Evolutionary conservation across 108 stramenopile genomes (phyloP), one percentile per base, ranked within the genome.

Genomic region (Cyclotella atomus): DNA sequence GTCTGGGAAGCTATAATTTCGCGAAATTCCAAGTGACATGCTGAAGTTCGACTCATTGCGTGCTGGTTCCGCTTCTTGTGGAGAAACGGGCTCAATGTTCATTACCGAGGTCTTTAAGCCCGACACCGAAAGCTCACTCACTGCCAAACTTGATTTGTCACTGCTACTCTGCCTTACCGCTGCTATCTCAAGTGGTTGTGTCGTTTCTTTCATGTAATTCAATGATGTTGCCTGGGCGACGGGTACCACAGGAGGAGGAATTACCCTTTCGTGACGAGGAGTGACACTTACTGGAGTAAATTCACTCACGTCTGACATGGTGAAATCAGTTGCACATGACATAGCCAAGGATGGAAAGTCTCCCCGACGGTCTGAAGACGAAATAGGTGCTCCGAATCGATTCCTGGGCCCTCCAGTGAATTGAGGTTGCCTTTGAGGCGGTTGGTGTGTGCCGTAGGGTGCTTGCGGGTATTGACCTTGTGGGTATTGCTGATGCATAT

Each of bases 1-100:
- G 59, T 79, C 79, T 6, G 79, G 79, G 44, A 79, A 79, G 45
- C 79, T 79, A 2, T 66, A 70, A 30, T 57, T 73, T 35, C 79
- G 46, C 21, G 75, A 68, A 0, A 67, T 38, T 28, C 50, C 67
- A 0, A 68, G 29, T 20, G 75, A 76, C 32, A 47, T 38, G 60
- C 15, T 20, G 28, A 71, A 1, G 0, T 6, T 62, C n/a, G 60
- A 52, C 25, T 49, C 49, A 0, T 61, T 56, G 23, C 17, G 17
- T 14, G 1, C 21, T 34, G 4, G 10, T n/a, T 49, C n/a, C 9
- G 9, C n/a, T 49, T 10, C 47, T 17, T 49, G 4, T 19, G 47
- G 16, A 49, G 55, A 10, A 23, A 12, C 34, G 0, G 0, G 33
- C 3, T 54, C 63, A 15, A 7, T 19, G 3, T 17, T 41, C 20